phyloP scores from a whole-genome alignment of 2,329 filamentous ascomycete genomes.

The Phialophora expanda region DNA sequence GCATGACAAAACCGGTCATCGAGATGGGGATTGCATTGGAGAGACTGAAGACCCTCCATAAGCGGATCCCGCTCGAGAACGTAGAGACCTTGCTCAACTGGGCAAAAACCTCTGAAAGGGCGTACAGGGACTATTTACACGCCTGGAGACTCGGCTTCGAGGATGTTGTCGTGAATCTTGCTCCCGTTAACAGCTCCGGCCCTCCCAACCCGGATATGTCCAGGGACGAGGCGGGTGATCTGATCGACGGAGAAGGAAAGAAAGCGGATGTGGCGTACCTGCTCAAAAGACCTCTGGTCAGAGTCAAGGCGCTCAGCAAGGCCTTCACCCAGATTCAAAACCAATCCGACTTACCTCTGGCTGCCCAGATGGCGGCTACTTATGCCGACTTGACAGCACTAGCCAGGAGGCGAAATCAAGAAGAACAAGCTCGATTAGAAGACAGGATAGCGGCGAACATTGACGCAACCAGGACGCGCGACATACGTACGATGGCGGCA shows the following conservation, averaged over 20 bases:
- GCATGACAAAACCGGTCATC: conserved; percentile 83
- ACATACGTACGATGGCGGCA: conserved; percentile 76
- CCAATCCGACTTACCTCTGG: conserved; percentile 51
- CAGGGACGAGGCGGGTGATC: conserved; percentile 64
- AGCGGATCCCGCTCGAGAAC: conserved; percentile 75
- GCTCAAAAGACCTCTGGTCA: conserved; percentile 83
- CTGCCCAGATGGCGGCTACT: conserved; percentile 62
- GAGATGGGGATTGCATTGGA: conserved; percentile 92
- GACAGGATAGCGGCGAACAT: conserved; percentile 87
- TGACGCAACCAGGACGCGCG: conserved; percentile 78
- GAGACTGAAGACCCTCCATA: conserved; percentile 79
- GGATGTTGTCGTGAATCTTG: conserved; percentile 90
- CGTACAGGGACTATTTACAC: conserved; percentile 84
- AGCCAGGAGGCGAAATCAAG: conserved; percentile 73
- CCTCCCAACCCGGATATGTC: conserved; percentile 58
- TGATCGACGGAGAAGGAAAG: conserved; percentile 76
- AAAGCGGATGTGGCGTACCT: conserved; percentile 93
- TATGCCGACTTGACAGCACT: conserved; percentile 78
- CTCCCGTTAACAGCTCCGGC: conserved; percentile 69
- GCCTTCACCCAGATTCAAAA: conserved; percentile 69
- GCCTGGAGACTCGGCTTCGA: conserved; percentile 94
- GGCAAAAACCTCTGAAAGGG: conserved; percentile 76
- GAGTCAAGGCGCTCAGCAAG: conserved; percentile 85
- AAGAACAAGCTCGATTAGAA: conserved; percentile 73
- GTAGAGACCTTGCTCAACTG: conserved; percentile 75